phyloP scores from a whole-genome alignment of 2,329 filamentous ascomycete genomes.

The Xylariales sp. region DNA sequence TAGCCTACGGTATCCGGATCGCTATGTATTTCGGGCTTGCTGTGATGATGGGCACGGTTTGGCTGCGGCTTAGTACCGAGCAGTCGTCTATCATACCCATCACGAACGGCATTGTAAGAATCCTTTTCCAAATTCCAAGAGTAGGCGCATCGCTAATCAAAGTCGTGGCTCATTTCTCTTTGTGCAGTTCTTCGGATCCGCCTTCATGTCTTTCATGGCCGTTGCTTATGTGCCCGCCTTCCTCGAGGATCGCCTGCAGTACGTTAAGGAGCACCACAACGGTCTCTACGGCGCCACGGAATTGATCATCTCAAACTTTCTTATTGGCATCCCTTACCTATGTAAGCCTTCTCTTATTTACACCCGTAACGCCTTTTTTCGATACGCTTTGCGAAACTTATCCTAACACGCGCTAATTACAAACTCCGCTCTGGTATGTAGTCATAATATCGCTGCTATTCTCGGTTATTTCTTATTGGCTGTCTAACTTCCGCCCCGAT shows the following conservation, averaged over 20 bases:
- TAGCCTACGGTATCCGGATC: constrained; percentile 78
- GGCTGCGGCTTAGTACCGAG: constrained; percentile 63
- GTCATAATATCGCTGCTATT: constrained; percentile 73
- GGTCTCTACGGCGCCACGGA: constrained; percentile 72
- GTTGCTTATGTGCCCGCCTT: constrained; percentile 83
- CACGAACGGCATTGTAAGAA: constrained; percentile 67
- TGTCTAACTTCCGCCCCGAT: constrained; percentile 67
- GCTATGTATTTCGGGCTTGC: constrained; percentile 74
- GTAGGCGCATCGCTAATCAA: not conserved
- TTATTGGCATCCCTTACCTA: constrained; percentile 77
- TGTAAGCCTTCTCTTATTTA: constrained; percentile 34
- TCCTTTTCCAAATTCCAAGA: not conserved
- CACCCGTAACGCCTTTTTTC: too few species aligned
- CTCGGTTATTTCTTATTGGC: constrained; percentile 73
- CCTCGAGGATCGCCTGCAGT: constrained; percentile 71
- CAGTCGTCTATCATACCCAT: constrained; percentile 76
- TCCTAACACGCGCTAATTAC: constrained; percentile 9
- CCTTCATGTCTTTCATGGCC: constrained; percentile 78
- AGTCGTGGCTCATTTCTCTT: not conserved
- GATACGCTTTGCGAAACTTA: too few species aligned
- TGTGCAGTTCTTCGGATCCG: constrained; percentile 59
- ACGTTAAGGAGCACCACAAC: constrained; percentile 74
- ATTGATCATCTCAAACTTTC: constrained; percentile 74
- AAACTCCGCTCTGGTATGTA: constrained; percentile 15
- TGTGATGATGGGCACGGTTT: constrained; percentile 86